These are phyloP conservation scores for Silene vulgaris DNA, from an alignment of 179 eudicot species.

Conservation along the genomic window DNA sequence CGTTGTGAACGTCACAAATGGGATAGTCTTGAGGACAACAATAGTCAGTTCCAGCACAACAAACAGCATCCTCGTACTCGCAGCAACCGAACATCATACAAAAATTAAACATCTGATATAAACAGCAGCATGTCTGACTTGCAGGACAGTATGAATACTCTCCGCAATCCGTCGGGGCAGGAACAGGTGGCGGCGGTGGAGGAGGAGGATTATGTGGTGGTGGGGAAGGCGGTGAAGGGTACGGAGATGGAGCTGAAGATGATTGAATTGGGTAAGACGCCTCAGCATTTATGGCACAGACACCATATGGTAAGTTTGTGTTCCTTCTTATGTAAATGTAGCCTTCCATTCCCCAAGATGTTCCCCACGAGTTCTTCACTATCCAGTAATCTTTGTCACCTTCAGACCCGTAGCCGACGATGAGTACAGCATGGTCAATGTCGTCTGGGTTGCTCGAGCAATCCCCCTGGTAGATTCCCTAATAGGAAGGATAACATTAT, in stretches of 20 bases:
- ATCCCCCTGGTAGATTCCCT: conserved; percentile 67
- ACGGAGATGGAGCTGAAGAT: conserved; percentile 33
- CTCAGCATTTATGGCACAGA: conserved; percentile 66
- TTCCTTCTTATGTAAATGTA: conserved; percentile 49
- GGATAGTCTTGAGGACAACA: conserved; percentile 73
- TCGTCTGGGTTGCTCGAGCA: conserved; percentile 61
- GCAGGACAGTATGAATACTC: conserved; percentile 53
- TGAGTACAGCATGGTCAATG: conserved; percentile 61
- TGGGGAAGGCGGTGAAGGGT: conserved; percentile 18
- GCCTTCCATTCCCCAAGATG: conserved; percentile 62
- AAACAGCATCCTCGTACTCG: conserved; percentile 52
- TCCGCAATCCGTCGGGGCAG: conserved; percentile 41
- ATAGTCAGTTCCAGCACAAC: conserved; percentile 52
- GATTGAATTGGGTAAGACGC: conserved; percentile 66
- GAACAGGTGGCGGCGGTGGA: conserved; percentile 22
- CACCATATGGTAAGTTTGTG: conserved; percentile 39
- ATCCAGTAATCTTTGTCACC: conserved; percentile 63
- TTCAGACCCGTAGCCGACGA: conserved; percentile 61
- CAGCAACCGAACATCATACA: conserved; percentile 65
- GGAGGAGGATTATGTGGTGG: background rate
- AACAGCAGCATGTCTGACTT: conserved; percentile 62
- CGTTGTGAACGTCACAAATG: conserved; percentile 48
- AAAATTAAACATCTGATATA: conserved; percentile 35
- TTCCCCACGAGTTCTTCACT: conserved; percentile 76
- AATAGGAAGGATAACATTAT: conserved; percentile 13